Conservation (phyloP, 768 basidiomycete species). For the Rubroboletus satanas region DNA sequence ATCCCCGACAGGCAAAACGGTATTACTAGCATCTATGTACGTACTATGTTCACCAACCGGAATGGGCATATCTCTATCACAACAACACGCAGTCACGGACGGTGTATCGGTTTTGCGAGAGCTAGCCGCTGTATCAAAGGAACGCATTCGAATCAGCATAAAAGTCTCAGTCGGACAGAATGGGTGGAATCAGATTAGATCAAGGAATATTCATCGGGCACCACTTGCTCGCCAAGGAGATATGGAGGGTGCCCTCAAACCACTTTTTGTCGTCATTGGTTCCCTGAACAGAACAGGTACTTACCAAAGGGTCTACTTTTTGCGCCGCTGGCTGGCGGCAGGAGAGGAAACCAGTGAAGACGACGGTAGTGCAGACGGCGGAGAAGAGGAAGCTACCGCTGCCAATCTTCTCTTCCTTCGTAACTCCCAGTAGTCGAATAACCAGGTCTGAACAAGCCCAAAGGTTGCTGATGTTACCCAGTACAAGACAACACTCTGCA, state of each 20-base stretch:
- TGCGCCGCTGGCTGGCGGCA: neutral
- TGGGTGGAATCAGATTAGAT: constrained; percentile 81
- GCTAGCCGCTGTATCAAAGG: neutral
- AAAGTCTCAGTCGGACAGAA: neutral
- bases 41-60: neutral
- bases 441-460: constrained; percentile 72
- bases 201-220: constrained; percentile 68
- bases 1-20: neutral
- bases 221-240: constrained; percentile 35
- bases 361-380: neutral
- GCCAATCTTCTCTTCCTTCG: constrained; percentile 32
- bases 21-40: constrained; percentile 2
- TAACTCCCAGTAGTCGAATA: constrained; percentile 60
- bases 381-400: neutral
- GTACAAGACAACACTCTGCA: constrained; percentile 60
- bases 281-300: constrained; percentile 16
- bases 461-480: constrained; percentile 77
- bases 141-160: constrained; percentile 11
- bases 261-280: constrained; percentile 73
- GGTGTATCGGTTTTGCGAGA: neutral
- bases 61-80: neutral
- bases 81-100: neutral
- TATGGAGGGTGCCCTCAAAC: constrained; percentile 57
- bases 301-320: constrained; percentile 21
- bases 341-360: neutral